Evolutionary conservation across 148 eudicot species (phyloP), one percentile per base, ranked within the genome.

Genomic region (Cornus controversa): DNA sequence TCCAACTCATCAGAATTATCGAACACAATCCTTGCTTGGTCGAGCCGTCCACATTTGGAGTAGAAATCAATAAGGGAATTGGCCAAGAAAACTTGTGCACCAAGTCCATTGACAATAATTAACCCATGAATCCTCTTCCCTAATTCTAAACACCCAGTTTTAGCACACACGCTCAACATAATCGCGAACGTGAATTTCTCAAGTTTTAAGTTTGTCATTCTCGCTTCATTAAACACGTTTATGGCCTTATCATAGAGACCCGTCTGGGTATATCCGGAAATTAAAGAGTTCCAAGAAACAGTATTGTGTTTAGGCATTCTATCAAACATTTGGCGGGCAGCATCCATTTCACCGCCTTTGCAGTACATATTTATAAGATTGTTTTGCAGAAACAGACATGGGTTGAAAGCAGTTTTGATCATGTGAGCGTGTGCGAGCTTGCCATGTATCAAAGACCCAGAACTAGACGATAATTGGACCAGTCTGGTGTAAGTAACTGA

Each of bases 121-220:
- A 67, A 81, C 58, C 83, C 83, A 40, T 81, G 83, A 53, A 81
- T 68, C 75, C 57, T 20, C 72, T 53, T 76, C 36, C 83, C 79
- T 37, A 64, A 50, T 58, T 71, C 69, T 10, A 81, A 11, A 74
- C 53, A 67, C 70, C 76, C 68, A n/a, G 29, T 81, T 69, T 71
- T 72, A 47, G 76, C 83, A 81, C 80, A 81, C 16, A 81, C n/a
- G 28, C 79, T 71, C 75, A 81, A 65, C 50, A 45, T 78, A 75
- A 66, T 71, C 24, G 83, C 76, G 42, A 76, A 71, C 3, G 76
- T 71, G 28, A 63, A 71, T 53, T 71, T 81, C 66, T 72, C 73
- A 50, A 81, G 40, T n/a, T 34, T 31, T 18, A 81, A 6, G 4
- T 74, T 74, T 10, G 42, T 50, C 37, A 67, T 14, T 63, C 70